Evolutionary conservation across 2,329 filamentous ascomycete genomes (phyloP).

Genomic region (Sporothrix humicola): DNA sequence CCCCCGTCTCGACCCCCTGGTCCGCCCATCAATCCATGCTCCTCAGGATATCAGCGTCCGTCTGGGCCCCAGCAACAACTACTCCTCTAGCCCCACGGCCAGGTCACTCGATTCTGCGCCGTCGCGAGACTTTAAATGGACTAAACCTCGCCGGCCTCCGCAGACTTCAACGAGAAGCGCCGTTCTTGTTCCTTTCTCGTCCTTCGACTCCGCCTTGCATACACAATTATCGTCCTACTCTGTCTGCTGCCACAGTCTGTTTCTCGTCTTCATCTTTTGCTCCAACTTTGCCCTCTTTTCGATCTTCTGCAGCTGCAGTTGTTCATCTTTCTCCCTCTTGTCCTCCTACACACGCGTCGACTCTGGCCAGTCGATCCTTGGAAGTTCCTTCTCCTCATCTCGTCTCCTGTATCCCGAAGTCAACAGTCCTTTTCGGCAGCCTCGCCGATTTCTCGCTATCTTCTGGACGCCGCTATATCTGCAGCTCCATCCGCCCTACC

Average conservation of each 20-base stretch:
- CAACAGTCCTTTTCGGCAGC: constrained; percentile 1
- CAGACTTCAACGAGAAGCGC: constrained; percentile 6
- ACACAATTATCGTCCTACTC: constrained; percentile 10
- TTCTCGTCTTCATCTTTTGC: background rate
- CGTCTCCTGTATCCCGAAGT: background rate
- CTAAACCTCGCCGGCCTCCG: constrained; percentile 34
- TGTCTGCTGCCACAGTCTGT: background rate
- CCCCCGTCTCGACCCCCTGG: constrained; percentile 27
- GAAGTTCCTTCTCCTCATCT: background rate
- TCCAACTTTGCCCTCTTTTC: no score
- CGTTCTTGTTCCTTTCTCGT: constrained; percentile 24
- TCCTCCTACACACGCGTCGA: constrained; percentile 2
- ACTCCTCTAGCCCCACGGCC: constrained; percentile 28
- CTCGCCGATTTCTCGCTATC: constrained; percentile 26
- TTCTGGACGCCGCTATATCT: constrained; percentile 20
- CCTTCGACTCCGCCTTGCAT: constrained; percentile 24
- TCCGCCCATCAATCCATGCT: constrained; percentile 25
- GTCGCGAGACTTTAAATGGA: constrained; percentile 37
- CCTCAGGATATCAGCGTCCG: constrained; percentile 22
- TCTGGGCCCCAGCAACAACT: constrained; percentile 15
- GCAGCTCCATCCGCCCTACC: constrained; percentile 27
- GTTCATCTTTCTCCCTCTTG: background rate
- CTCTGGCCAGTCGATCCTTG: constrained; percentile 25
- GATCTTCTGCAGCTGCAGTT: background rate
- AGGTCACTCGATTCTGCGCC: constrained; percentile 34